These are phyloP conservation scores for Kazachstania bromeliacearum DNA, from an alignment of 805 yeast species.

Conservation along the genomic window DNA sequence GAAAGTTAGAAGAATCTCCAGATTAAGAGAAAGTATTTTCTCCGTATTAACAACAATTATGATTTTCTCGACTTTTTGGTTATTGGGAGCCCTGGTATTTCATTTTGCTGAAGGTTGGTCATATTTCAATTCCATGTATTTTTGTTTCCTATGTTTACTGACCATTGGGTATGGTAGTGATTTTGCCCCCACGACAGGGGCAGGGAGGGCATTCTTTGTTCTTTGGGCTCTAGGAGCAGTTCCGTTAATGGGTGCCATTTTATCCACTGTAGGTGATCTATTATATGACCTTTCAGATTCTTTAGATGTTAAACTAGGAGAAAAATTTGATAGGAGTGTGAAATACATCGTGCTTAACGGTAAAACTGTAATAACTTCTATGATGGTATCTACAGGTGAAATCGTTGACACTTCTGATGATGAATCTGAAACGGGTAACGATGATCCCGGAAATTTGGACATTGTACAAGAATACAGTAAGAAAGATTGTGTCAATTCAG, in stretches of 20 bases:
- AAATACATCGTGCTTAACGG: constrained; percentile 7
- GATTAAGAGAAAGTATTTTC: constrained; percentile 30
- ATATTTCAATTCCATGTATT: constrained; percentile 65
- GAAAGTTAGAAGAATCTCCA: constrained; percentile 37
- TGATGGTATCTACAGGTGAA: constrained; percentile 1
- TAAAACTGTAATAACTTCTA: constrained; percentile 5
- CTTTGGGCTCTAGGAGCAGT: constrained; percentile 77
- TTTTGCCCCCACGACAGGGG: constrained; percentile 48
- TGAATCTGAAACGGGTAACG: neutral
- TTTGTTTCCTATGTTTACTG: constrained; percentile 61
- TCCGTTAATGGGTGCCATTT: constrained; percentile 76
- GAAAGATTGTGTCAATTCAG: neutral
- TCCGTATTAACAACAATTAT: constrained; percentile 35
- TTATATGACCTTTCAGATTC: constrained; percentile 17
- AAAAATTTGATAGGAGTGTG: constrained; percentile 9
- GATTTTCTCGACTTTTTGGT: constrained; percentile 51
- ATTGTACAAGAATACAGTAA: neutral
- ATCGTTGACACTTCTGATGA: neutral
- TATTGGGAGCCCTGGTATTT: constrained; percentile 64
- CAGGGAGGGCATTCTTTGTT: constrained; percentile 66
- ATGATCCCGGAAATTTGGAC: neutral
- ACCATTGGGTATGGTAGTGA: constrained; percentile 91
- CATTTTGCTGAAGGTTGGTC: constrained; percentile 56
- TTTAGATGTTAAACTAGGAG: constrained; percentile 14
- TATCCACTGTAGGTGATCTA: constrained; percentile 60